Base-by-base conservation (phyloP, 2,329 filamentous ascomycete species). In the Ilyonectria sp. region DNA sequence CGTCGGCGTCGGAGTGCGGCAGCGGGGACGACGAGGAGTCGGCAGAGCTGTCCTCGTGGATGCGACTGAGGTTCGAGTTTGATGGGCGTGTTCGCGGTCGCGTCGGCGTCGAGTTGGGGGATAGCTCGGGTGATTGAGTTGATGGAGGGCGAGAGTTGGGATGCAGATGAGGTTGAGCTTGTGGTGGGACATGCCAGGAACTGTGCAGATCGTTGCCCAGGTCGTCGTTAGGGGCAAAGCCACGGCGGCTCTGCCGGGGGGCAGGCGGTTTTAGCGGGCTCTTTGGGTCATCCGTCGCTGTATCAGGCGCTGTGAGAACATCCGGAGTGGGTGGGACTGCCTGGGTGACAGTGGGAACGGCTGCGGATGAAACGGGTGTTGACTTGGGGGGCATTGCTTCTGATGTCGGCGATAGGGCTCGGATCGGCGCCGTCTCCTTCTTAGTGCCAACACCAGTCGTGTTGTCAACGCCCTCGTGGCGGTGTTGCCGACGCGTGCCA, bases 61-160 rank as follows among this genome's bases (percentile, higher is more conserved):
- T 77, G 60, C 75, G 71, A 55, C 58, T 72, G 54, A 77, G 75
- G 47, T 76, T 74, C 10, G 74, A 75, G 64, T 67, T 74, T 58
- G 65, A 66, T 49, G 65, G 71, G 11, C 60, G 71, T 56, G 50
- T 66, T 49, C 71, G 72, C 11, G 40, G 70, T 54, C 72, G 70
- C 19, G 68, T 68, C 58, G 74, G 72, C 23, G 71, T 68, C 23
- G 70, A 67, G 37, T 67, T 53, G 58, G 70, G 60, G 33, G 69
- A 74, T 23, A 69, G 60, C 40, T 65, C 69, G 46, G 67, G 73
- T 31, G 70, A 70, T 63, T 70, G 61, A 46, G 74, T 69, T 33
- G 59, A 66, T 65, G 63, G 71, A 69, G 63, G 71, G 62, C 61
- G 58, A 59, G 69, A 59, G 58, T 62, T 67, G 64, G 58, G 72